Evolutionary conservation across 192 early-diverging fungal species (phyloP), one percentile per base, ranked within the genome.

Genomic region (Oehlia diaphana): DNA sequence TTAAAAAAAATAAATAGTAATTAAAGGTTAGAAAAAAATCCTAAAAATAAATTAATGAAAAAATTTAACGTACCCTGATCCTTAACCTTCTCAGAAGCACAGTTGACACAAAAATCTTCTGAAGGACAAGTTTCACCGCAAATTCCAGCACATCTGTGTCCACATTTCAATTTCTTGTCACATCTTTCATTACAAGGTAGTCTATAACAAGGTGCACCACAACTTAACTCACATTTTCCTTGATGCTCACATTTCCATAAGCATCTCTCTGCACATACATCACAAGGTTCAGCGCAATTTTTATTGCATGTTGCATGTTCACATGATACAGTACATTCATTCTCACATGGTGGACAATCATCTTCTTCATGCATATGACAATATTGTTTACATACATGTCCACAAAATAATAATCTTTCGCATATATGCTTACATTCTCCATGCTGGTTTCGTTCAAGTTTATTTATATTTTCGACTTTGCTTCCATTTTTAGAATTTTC

Each of bases 101-200:
- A 85, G 33, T 78, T 79, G 14, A 73, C 69, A 73, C 79, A 91
- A 72, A 63, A 87, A 19, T 75, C 77, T 64, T 19, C 50, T 2
- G 63, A 21, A 0, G 82, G 81, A 58, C 83, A 87, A 10, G 16
- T 79, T 39, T 90, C 84, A 1, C 89, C 88, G 77, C 91, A 92
- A 6, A 86, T 63, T 1, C 81, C 84, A 5, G 82, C 76, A 81
- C 91, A 92, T 31, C 70, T 74, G 78, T 90, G 90, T 2, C 85
- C 84, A 71, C 91, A 92, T 9, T 65, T 13, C 28, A 92, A 74
- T 31, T 3, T 26, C 42, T 84, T 84, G 1, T 72, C 64, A 73
- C 91, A 92, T 39, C 88, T 79, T 37, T 74, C 19, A 77, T 89
- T 84, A 63, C 91, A 92, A 3, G 91, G 91, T 16, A 91, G 79